Evolutionary conservation across 2,329 filamentous ascomycete genomes (phyloP).

Genomic region (Chrysoporthe deuterocubensis): DNA sequence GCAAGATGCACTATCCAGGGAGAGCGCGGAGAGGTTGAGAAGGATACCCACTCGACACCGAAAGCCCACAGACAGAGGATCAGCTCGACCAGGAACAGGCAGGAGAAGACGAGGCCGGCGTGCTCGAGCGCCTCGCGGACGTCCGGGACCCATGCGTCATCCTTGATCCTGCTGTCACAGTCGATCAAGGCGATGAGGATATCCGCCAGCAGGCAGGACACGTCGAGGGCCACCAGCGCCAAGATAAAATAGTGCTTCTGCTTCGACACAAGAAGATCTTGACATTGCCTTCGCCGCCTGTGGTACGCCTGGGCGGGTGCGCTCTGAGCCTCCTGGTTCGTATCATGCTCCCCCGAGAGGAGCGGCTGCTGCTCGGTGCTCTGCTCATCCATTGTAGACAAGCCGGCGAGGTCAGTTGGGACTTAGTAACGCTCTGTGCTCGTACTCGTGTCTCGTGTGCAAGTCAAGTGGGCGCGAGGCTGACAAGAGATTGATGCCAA

Average conservation of each 20-base stretch:
- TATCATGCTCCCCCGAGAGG: conserved; percentile 7
- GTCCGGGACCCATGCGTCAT: conserved; percentile 47
- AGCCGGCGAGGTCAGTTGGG: not conserved
- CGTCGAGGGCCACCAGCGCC: conserved; percentile 49
- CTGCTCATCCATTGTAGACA: conserved; percentile 22
- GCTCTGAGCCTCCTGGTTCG: conserved; percentile 11
- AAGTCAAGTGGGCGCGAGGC: not conserved
- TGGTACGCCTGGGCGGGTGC: conserved; percentile 17
- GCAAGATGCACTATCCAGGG: not conserved
- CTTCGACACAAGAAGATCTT: conserved; percentile 31
- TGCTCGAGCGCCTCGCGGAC: conserved; percentile 49
- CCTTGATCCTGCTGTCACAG: conserved; percentile 47
- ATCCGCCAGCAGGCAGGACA: conserved; percentile 49
- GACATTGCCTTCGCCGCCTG: conserved; percentile 15
- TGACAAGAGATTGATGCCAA: conserved; percentile 12
- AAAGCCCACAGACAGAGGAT: conserved; percentile 63
- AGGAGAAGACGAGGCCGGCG: conserved; percentile 63
- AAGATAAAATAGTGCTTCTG: conserved; percentile 52
- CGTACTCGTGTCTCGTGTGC: too few species aligned
- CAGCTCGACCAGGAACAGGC: conserved; percentile 68
- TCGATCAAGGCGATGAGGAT: conserved; percentile 54
- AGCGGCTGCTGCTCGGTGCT: conserved; percentile 26
- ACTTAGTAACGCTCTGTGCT: not conserved
- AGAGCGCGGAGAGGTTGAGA: conserved; percentile 14
- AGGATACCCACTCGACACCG: conserved; percentile 55